Base-by-base conservation (phyloP, 495 filamentous ascomycete species). In the Penicillium canariense region DNA sequence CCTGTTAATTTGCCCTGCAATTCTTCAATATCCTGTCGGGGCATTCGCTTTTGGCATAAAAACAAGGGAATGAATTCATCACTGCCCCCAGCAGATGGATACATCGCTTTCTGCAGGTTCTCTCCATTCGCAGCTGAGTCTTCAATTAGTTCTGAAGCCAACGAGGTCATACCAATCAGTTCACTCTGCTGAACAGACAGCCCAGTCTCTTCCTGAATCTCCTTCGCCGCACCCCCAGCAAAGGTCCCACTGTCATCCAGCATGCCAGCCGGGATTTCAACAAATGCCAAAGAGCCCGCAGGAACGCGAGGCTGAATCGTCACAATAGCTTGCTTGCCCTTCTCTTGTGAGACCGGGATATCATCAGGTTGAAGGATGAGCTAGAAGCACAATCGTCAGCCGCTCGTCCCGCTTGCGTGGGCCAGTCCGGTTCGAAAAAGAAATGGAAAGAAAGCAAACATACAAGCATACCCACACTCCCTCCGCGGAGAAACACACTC, bases 181-280 rank as follows among this genome's bases (percentile, higher is more conserved):
- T 87, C 78, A 2, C 68, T 57, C 36, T 78, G 69, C 14, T 71
- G 67, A 36, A 88, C 81, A 48, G 73, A 74, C 30, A 91, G 59
- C 12, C 86, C 88, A 3, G 88, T 82, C 70, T 96, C 91, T 69
- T 96, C 89, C 20, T 84, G 58, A 45, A 96, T 92, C 70, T 96
- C 91, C 50, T 81, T 83, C 14, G 90, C 90, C 0, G 91, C 91
- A 2, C 79, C 80, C 3, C 91, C 90, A 5, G 80, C 76, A 70
- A 96, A 96, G 3, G 79, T 83, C 20, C 87, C 87, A 34, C 70
- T 76, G 54, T 89, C 84, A 61, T 96, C 91, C 7, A 96, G 81
- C 90, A 96, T 96, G 5, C 91, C 91, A 0, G 91, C 91, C 0
- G 91, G 91, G 17, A 96, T 74, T 66, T 96, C 91, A 11, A 85